Conservation (phyloP, 106 monocot genomes). For the Acorus gramineus region DNA sequence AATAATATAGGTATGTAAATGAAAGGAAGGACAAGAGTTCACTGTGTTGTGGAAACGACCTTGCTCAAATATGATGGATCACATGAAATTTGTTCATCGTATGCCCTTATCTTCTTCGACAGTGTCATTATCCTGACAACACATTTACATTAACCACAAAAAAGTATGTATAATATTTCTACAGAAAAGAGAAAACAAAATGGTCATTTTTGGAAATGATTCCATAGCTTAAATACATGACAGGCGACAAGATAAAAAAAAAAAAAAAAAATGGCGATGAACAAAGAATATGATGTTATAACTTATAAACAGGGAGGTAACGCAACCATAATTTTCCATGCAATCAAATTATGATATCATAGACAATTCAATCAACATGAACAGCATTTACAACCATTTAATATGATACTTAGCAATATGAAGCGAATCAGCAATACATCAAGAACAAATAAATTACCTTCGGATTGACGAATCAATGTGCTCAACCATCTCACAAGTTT, state of each 20-base stretch:
- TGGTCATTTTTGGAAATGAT: too few species aligned
- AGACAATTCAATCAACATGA: too few species aligned
- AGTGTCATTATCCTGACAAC: slow-evolving; percentile 56
- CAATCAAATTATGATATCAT: too few species aligned
- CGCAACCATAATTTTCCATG: too few species aligned
- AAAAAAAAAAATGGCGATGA: not conserved
- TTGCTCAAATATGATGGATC: slow-evolving; percentile 77
- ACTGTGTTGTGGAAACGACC: slow-evolving; percentile 25
- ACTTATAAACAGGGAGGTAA: too few species aligned
- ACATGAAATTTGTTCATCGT: slow-evolving; percentile 76
- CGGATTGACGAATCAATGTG: slow-evolving; percentile 79
- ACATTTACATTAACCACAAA: not conserved
- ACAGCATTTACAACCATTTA: too few species aligned
- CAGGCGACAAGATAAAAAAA: too few species aligned
- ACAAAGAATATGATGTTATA: not conserved
- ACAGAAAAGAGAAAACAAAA: too few species aligned
- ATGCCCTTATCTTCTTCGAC: slow-evolving; percentile 64
- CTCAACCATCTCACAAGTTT: slow-evolving; percentile 75
- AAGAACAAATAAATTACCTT: slow-evolving; percentile 29
- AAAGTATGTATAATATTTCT: not conserved
- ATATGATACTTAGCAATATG: too few species aligned
- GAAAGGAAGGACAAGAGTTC: not conserved
- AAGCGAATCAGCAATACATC: too few species aligned
- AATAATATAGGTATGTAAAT: not conserved
- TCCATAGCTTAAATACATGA: too few species aligned